Evolutionary conservation across 257 asterid genomes (phyloP), one percentile per base, ranked within the genome.

Genomic region (Nicotiana sylvestris): DNA sequence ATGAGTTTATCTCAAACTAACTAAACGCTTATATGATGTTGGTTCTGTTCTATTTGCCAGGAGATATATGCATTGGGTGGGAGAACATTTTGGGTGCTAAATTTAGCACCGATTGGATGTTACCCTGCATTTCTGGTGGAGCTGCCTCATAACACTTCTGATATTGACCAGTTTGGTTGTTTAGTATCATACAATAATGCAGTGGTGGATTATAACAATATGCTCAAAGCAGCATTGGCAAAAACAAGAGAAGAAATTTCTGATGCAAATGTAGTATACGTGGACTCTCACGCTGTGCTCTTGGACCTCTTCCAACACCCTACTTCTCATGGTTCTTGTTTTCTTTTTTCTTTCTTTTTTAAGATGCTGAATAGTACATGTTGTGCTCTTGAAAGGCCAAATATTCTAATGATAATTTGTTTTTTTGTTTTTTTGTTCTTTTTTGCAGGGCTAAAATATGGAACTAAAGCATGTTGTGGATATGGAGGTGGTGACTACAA

Each of bases 391-490:
- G 51, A 43, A 43, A 43, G 51, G 51, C 3, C 51, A 43, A 8
- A 43, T 43, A 43, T 43, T 43, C 3, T 60, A 37, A 25, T 79
- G 81, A 60, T 70, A 25, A 58, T 30, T 49, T 39, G 21, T 21
- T 21, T 9, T 37, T 57, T 29, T 64, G 9, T 51, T 8, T 11
- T 11, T 70, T 81, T 81, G 55, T 64, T 16, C 43, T 8, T 11
- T 85, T 76, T 81, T 82, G 55, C 83, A 94, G 97, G 95, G 86
- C 81, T 94, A 78, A 83, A 79, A 66, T 88, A 92, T 78, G 97
- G 97, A 60, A 91, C 95, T 1, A 94, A 83, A 87, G 91, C 95
- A 56, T 94, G 97, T 77, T 92, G 98, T 84, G 98, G 98, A 66
- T 81, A 87, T 21, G 97, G 98, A 6, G 97, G 90, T 1, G 98